phyloP scores from a whole-genome alignment of 176 grass and related monocot genomes.

The Tillandsia fasciculata region DNA sequence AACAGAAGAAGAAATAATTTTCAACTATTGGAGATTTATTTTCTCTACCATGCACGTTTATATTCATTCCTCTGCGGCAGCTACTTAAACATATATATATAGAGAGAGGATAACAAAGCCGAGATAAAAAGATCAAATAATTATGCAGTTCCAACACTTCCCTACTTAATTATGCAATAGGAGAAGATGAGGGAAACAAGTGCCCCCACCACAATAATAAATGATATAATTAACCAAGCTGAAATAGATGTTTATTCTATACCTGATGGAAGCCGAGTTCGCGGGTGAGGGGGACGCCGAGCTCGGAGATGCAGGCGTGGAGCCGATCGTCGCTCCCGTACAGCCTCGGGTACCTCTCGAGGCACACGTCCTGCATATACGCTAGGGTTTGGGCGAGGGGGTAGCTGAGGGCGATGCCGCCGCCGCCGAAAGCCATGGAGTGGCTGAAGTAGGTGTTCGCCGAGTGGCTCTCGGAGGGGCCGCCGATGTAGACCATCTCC shows the following conservation, averaged over 20 bases:
- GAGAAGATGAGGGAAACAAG: too few relatives aligned
- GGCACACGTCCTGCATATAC: constrained; percentile 61
- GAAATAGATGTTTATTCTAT: background rate
- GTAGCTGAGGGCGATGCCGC: constrained; percentile 84
- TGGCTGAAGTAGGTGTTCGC: constrained; percentile 97
- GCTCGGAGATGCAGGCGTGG: constrained; percentile 92
- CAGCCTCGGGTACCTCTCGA: constrained; percentile 83
- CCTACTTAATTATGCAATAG: too few relatives aligned
- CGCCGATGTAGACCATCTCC: constrained; percentile 89
- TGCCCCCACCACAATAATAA: too few relatives aligned
- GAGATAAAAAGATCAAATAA: too few relatives aligned
- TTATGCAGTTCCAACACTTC: too few relatives aligned
- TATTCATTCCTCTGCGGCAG: too few relatives aligned
- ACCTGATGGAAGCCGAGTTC: constrained; percentile 97
- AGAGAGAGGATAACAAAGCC: too few relatives aligned
- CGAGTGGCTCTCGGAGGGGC: constrained; percentile 82
- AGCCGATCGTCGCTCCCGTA: constrained; percentile 95
- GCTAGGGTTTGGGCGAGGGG: constrained; percentile 62
- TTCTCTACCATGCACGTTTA: too few relatives aligned
- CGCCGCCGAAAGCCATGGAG: constrained; percentile 87
- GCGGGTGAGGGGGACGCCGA: constrained; percentile 69
- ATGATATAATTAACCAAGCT: background rate
- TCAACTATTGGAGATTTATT: too few relatives aligned
- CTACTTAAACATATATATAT: too few relatives aligned
- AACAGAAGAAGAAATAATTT: too few relatives aligned